Evolutionary conservation across 2,329 filamentous ascomycete genomes (phyloP), one percentile per base, ranked within the genome.

Genomic region (Neopestalotiopsis clavispora): DNA sequence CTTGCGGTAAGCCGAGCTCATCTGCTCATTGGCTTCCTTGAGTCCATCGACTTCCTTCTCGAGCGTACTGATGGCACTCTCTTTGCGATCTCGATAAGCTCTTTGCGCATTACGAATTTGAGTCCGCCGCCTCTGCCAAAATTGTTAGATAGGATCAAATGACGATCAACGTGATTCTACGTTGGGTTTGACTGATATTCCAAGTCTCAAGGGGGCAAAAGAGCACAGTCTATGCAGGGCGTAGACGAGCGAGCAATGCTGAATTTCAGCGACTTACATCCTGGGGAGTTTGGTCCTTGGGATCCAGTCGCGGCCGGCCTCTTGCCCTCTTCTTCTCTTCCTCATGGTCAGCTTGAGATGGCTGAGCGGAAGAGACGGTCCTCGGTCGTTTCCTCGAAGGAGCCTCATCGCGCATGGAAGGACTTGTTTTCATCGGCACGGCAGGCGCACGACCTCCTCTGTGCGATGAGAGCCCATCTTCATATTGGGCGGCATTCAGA

Each of bases 21-120:
- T 94, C 73, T 92, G 88, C 68, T 92, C 87, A 70, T 95, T 91
- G 28, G 87, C 89, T 14, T 86, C 84, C 69, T 91, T 88, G n/a
- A 97, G 86, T 30, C 88, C 85, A 67, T 90, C 83, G 32, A 95
- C 92, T 70, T 91, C 87, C 67, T 88, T 86, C 76, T 94, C 91
- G 12, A 97, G 84, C 1, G 88, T 89, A 34, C 89, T 87, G 68
- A 97, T 95, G 4, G 92, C 92, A 28, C 87, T 91, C 76, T 97
- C 94, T 80, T 97, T 97, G 65, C 94, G 90, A 75, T 92, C 89
- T 17, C 94, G 89, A 76, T 97, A 97, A 0, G 94, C 94, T 72
- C 94, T 86, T 78, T 97, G 94, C 1, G 94, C 94, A 67, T 95
- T 87, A 30, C 94, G 90, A 71, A 97, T 96, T 78, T 97, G 94